phyloP scores from a whole-genome alignment of 129 eudicot genomes.

The Logfia minima region DNA sequence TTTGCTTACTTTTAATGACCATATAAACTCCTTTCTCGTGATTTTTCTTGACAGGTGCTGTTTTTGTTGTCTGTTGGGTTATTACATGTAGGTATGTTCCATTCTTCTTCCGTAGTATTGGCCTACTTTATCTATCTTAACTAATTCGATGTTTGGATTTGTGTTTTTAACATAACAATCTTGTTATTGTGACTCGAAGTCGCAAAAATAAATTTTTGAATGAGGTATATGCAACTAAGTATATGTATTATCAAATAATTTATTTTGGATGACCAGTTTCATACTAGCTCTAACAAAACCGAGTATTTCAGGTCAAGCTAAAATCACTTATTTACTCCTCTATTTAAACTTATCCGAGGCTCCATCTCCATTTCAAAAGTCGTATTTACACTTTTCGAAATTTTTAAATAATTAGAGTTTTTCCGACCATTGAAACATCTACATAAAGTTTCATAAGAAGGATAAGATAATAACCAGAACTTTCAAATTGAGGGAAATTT shows the following conservation, averaged over 20 bases:
- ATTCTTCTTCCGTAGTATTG: neutral
- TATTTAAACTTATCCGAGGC: neutral
- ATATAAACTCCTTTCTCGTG: slow-evolving; percentile 15
- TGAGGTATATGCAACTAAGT: neutral
- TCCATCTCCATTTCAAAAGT: neutral
- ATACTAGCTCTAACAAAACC: neutral
- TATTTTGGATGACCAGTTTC: neutral
- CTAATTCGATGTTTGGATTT: neutral
- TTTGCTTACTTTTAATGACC: neutral
- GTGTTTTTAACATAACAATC: neutral
- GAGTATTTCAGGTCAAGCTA: neutral
- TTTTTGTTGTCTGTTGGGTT: slow-evolving; percentile 76
- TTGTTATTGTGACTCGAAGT: neutral
- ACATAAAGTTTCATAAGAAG: no score
- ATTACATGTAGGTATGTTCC: slow-evolving; percentile 82
- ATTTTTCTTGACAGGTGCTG: slow-evolving; percentile 65
- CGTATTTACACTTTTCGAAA: no score
- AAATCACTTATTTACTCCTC: neutral
- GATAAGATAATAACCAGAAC: no score
- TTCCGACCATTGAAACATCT: no score
- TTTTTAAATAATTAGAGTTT: no score
- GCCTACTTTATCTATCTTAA: neutral
- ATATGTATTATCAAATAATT: neutral
- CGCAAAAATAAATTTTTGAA: neutral
- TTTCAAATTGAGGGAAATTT: no score